These are phyloP conservation scores for Drechslerella coelobrocha DNA, from an alignment of 2,329 filamentous ascomycete genomes.

Conservation along the genomic window DNA sequence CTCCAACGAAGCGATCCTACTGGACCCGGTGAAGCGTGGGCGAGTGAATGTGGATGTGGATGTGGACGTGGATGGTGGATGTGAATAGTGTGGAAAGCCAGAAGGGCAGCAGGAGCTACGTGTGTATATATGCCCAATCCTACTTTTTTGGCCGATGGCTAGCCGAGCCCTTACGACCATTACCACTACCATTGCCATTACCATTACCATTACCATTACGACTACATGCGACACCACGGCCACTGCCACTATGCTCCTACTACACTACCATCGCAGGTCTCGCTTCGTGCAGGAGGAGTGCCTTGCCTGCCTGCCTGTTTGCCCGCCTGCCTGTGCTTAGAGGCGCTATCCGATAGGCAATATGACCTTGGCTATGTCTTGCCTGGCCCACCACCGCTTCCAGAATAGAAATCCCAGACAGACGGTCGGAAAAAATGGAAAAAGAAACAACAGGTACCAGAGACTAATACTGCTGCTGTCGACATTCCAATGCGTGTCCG, in stretches of 20 bases:
- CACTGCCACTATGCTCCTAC: too few species aligned
- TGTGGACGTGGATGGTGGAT: not conserved
- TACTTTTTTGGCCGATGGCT: too few species aligned
- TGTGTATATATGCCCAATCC: too few species aligned
- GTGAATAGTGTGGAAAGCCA: not conserved
- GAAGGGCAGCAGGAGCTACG: too few species aligned
- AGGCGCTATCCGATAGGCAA: constrained; percentile 1
- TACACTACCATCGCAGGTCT: not conserved
- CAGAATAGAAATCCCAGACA: not conserved
- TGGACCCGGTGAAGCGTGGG: not conserved
- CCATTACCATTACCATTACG: too few species aligned
- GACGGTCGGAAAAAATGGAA: not conserved
- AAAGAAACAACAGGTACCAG: not conserved
- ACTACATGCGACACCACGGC: too few species aligned
- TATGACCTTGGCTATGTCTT: not conserved
- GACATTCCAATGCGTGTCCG: not conserved
- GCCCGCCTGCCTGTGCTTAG: not conserved
- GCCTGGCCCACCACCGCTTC: not conserved
- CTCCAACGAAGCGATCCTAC: not conserved
- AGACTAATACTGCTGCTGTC: too few species aligned
- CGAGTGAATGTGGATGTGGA: not conserved
- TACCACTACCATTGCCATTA: too few species aligned
- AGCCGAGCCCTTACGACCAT: too few species aligned
- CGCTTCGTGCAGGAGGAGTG: not conserved
- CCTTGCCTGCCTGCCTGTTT: not conserved